These are phyloP conservation scores for Paecilomyces sp. DNA, from an alignment of 2,329 filamentous ascomycete genomes.

Conservation along the genomic window DNA sequence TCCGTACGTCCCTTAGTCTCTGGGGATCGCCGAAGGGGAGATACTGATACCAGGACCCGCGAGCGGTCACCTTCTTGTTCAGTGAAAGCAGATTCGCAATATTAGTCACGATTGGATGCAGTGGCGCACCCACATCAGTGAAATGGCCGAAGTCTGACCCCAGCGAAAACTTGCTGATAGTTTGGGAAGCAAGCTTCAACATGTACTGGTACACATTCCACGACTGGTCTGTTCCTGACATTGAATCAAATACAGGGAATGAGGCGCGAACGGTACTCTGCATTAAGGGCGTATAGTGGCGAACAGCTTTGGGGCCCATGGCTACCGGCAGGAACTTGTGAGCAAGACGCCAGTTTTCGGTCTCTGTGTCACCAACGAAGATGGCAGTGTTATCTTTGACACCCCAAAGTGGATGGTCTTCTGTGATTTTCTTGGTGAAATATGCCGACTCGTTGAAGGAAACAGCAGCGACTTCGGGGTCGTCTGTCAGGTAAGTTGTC, in stretches of 20 bases:
- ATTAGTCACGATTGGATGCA: not conserved
- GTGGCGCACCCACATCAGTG: constrained; percentile 5
- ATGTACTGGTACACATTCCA: constrained; percentile 43
- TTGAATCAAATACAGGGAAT: not conserved
- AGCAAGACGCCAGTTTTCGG: constrained; percentile 31
- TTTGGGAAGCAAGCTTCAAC: constrained; percentile 36
- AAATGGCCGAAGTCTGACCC: constrained; percentile 39
- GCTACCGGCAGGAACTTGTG: constrained; percentile 59
- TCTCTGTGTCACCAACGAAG: constrained; percentile 26
- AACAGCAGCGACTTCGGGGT: constrained; percentile 18
- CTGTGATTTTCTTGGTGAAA: constrained; percentile 47
- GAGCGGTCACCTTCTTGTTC: constrained; percentile 51
- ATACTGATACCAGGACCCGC: constrained; percentile 47
- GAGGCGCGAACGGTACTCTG: not conserved
- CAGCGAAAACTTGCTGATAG: constrained; percentile 35
- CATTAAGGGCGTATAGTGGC: constrained; percentile 49
- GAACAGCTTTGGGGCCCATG: constrained; percentile 52
- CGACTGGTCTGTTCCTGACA: constrained; percentile 32
- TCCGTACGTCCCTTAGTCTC: constrained; percentile 22
- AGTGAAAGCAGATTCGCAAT: constrained; percentile 22
- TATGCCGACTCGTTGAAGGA: constrained; percentile 46
- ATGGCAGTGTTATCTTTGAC: constrained; percentile 21
- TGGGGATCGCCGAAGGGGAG: constrained; percentile 52
- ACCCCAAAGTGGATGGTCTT: constrained; percentile 20
- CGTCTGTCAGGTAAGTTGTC: not conserved